Evolutionary conservation across 495 filamentous ascomycete genomes (phyloP).

Genomic region (Penicillium desertorum): DNA sequence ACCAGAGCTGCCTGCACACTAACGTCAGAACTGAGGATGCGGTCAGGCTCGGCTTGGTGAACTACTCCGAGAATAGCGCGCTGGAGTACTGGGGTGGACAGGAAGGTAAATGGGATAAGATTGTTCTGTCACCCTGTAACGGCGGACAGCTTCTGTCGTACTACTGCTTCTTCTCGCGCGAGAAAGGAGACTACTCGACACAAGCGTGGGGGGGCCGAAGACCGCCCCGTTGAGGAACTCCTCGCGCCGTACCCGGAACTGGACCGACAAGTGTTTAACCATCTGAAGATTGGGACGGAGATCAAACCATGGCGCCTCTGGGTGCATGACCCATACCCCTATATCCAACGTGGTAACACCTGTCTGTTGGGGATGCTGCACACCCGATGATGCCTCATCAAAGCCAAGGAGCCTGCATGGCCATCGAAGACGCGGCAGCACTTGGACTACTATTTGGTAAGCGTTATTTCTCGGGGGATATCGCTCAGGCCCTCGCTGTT

Average conservation of each 20-base stretch:
- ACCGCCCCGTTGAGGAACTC: constrained; percentile 41
- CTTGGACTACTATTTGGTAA: constrained; percentile 48
- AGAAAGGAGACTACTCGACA: constrained; percentile 40
- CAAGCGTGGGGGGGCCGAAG: constrained; percentile 44
- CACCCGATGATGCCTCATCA: constrained; percentile 56
- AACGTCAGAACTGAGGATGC: constrained; percentile 48
- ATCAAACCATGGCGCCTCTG: constrained; percentile 51
- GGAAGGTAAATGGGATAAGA: constrained; percentile 50
- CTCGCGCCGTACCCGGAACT: constrained; percentile 46
- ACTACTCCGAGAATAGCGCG: constrained; percentile 45
- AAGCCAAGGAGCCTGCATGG: constrained; percentile 52
- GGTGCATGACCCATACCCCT: constrained; percentile 50
- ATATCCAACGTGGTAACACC: constrained; percentile 31
- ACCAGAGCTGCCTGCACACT: constrained; percentile 47
- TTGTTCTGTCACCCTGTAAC: constrained; percentile 50
- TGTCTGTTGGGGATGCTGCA: constrained; percentile 43
- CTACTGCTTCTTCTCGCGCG: constrained; percentile 52
- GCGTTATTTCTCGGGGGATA: constrained; percentile 41
- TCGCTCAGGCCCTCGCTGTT: constrained; percentile 36
- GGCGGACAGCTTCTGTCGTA: constrained; percentile 47
- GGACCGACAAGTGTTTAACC: constrained; percentile 40
- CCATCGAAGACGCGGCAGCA: constrained; percentile 51
- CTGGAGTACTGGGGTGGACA: constrained; percentile 53
- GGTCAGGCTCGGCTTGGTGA: constrained; percentile 39
- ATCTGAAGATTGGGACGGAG: constrained; percentile 44